Base-by-base conservation (phyloP, 2,329 filamentous ascomycete genomes). In the Sporothrix schenckii region DNA sequence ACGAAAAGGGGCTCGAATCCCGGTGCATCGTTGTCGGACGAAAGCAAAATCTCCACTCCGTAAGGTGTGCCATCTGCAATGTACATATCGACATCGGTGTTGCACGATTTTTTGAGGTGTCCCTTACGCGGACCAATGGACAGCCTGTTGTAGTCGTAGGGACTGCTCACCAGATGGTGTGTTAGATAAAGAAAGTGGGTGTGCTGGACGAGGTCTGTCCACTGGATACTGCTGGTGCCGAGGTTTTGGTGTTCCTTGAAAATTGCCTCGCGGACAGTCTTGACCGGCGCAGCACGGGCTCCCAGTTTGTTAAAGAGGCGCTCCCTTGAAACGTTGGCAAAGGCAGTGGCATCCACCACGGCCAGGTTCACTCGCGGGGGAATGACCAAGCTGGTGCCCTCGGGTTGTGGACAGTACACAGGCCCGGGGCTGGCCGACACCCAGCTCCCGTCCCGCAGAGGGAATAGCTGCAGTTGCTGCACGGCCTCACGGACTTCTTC, bases 271-370 rank as follows among this genome's bases (percentile, higher is more conserved):
- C 52, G 53, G 52, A 68, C 53, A 21, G 2, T 5, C 4, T 30
- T 16, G 1, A 56, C 66, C 21, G 41, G 14, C n/a, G 66, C 66
- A 19, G 66, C 7, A 10, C 39, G 13, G 9, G 39, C 41, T 9
- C 66, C 66, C 10, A 69, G 54, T n/a, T 41, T 10, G 27, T 69
- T 41, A 39, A 34, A 69, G 16, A 69, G 44, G 4, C 53, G 53
- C 53, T 39, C 60, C 30, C 66, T 47, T 14, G 53, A 54, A 9
- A 41, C 1, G 3, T 49, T 60, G 39, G 41, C 41, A n/a, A 34
- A 9, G 2, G 53, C 53, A 0, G 5, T 19, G 1, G 44, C 41
- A 2, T 60, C 53, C 1, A 68, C 50, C 16, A 69, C 39, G 53
- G 21, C 44, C 14, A 66, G 4, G 34, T 34, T 27, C 2, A 34